phyloP scores from a whole-genome alignment of 2,329 filamentous ascomycete species.

The Penicillium sclerotigenum region DNA sequence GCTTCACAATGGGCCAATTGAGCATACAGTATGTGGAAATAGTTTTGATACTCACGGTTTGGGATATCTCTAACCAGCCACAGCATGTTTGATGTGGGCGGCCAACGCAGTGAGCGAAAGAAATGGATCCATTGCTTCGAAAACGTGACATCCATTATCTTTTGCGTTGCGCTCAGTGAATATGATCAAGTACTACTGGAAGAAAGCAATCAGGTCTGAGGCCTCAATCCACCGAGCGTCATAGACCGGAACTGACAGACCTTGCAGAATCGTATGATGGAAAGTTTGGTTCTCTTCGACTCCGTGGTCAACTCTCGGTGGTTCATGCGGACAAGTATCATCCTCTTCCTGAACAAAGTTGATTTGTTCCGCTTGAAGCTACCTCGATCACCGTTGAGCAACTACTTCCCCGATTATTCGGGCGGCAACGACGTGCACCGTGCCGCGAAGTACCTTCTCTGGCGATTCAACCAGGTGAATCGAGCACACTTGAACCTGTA shows the following conservation, averaged over 20 bases:
- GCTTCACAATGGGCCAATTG: constrained; percentile 96
- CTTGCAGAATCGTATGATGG: constrained; percentile 98
- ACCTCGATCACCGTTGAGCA: constrained; percentile 79
- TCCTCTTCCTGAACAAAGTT: constrained; percentile 97
- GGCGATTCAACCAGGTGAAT: constrained; percentile 99
- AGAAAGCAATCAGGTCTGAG: constrained; percentile 86
- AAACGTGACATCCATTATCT: constrained; percentile 98
- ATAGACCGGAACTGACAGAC: constrained; percentile 8
- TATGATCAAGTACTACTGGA: constrained; percentile 97
- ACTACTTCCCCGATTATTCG: constrained; percentile 97
- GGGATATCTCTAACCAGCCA: constrained; percentile 23
- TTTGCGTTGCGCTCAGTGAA: constrained; percentile 95
- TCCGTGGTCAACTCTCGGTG: constrained; percentile 98
- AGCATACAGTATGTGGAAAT: constrained; percentile 85
- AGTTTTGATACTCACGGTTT: neutral
- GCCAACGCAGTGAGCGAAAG: constrained; percentile 94
- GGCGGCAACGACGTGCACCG: constrained; percentile 97
- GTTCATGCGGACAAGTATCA: constrained; percentile 99
- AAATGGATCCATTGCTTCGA: constrained; percentile 99
- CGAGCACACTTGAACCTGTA: constrained; percentile 93
- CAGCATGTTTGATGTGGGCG: constrained; percentile 99
- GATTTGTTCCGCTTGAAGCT: constrained; percentile 97
- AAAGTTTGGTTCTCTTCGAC: constrained; percentile 92
- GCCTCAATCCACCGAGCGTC: constrained; percentile 1
- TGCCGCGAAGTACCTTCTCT: constrained; percentile 93